Evolutionary conservation across 139 green algal species (phyloP), one percentile per base, ranked within the genome.

Genomic region (Chlorella sp.): DNA sequence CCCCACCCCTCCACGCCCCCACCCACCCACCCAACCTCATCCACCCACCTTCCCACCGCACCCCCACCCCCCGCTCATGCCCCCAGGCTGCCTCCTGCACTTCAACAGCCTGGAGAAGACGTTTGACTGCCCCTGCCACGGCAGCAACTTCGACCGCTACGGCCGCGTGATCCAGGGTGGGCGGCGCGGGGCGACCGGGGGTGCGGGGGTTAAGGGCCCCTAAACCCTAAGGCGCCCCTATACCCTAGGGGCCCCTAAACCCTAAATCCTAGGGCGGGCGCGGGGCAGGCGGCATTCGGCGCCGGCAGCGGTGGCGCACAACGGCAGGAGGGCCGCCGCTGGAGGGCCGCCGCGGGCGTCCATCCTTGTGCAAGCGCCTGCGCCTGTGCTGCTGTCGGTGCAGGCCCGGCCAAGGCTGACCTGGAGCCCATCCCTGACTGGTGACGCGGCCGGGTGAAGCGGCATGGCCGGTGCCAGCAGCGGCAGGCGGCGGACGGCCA

Each of bases 41-140:
- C n/a, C n/a, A n/a, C n/a, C n/a, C n/a, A n/a, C n/a, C n/a, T n/a
- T n/a, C n/a, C n/a, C n/a, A n/a, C n/a, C n/a, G n/a, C n/a, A n/a
- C n/a, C n/a, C n/a, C n/a, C n/a, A n/a, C n/a, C n/a, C n/a, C n/a
- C n/a, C n/a, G n/a, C n/a, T n/a, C n/a, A n/a, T n/a, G n/a, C n/a
- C n/a, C n/a, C n/a, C n/a, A n/a, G n/a, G 71, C 51, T 88, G 82
- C 59, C 35, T 90, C 23, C 9, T 73, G 45, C 46, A 56, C 25
- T 73, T 46, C 46, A 73, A 73, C 67, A 56, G 46, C 46, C 67
- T 62, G 17, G 89, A 94, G 64, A 77, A 77, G 40, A 94, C 82
- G 1, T 94, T 92, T 50, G 86, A 94, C 73, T 94, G 89, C 69
- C 83, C 86, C 33, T 94, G 89, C 86, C 89, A 94, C 69, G 89